Base-by-base conservation (phyloP, 768 basidiomycete genomes). In the Guyanaporus albipodus region DNA sequence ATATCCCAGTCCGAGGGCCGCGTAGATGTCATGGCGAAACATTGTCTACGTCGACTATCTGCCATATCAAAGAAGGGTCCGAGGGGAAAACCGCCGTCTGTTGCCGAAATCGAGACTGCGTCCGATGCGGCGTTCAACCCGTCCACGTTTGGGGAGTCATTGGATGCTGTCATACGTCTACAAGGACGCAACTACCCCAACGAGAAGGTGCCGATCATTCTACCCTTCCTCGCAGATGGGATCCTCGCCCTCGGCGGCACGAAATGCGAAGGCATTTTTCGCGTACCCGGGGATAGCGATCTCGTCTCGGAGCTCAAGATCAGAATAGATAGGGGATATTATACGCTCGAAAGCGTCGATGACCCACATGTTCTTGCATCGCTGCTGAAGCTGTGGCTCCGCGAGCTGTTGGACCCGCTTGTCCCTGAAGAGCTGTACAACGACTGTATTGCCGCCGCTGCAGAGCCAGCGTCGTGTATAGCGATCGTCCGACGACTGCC, bases 121-220 rank as follows among this genome's bases (percentile, higher is more conserved):
- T 86, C 88, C 80, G 91, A 93, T 57, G 91, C 92, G 22, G 92
- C 94, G 8, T 97, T 96, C 70, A 88, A 93, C 53, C 91, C 93
- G 0, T 93, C 91, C 1, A 92, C 88, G 2, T 97, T 96, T 58
- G 91, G 92, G 12, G 91, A 94, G 70, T 84, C 89, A 0, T 73
- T 97, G 11, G 87, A 88, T 52, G 82, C 82, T 21, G 87, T 91
- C 49, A 84, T 88, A 67, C 75, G 86, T 36, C 71, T 92, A 9
- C 93, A 96, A 67, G 83, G 85, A 59, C 80, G 88, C 33, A 90
- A 85, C 41, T 94, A 95, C 58, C 88, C 91, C 2, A 73, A 79
- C 44, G 81, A 87, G 55, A 86, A 83, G 64, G 83, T 95, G 11
- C 93, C 93, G 15, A 91, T 93, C 64, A 89, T 97, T 57, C 80